Conservation (phyloP, 495 filamentous ascomycete species). For the Cetradonia linearis region DNA sequence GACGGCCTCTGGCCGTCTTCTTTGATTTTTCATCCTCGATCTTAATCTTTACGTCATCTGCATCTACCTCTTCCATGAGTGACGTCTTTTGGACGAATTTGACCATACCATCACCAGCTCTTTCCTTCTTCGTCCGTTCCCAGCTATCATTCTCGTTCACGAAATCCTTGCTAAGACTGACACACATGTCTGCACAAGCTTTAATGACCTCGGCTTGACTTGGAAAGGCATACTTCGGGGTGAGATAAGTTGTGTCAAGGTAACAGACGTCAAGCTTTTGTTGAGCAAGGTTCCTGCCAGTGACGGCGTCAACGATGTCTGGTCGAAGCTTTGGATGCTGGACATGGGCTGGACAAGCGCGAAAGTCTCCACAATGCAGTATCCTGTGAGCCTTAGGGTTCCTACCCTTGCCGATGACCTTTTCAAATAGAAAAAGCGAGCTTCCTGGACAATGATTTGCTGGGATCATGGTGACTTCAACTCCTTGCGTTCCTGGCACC, state of each 20-base stretch:
- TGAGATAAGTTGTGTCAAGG: slow-evolving; percentile 93
- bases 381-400: slow-evolving; percentile 59
- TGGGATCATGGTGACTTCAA: slow-evolving; percentile 84
- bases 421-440: slow-evolving; percentile 88
- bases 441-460: slow-evolving; percentile 97
- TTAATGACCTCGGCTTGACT: slow-evolving; percentile 74
- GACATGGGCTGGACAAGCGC: slow-evolving; percentile 79
- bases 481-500: slow-evolving; percentile 68
- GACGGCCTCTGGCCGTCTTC: slow-evolving; percentile 42
- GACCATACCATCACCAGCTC: slow-evolving; percentile 47
- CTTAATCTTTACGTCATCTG: slow-evolving; percentile 28
- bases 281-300: slow-evolving; percentile 54
- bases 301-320: slow-evolving; percentile 54
- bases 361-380: slow-evolving; percentile 92
- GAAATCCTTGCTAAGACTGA: slow-evolving; percentile 48
- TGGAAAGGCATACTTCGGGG: slow-evolving; percentile 91
- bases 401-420: slow-evolving; percentile 49
- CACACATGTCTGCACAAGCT: slow-evolving; percentile 85
- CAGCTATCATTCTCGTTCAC: slow-evolving; percentile 43
- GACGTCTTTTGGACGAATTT: slow-evolving; percentile 47
- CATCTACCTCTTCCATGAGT: slow-evolving; percentile 28
- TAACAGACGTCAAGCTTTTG: slow-evolving; percentile 93
- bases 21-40: slow-evolving; percentile 19
- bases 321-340: slow-evolving; percentile 72
- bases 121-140: slow-evolving; percentile 41